Evolutionary conservation across 2,329 filamentous ascomycete genomes (phyloP), one percentile per base, ranked within the genome.

Genomic region (Penicillium digitatum): DNA sequence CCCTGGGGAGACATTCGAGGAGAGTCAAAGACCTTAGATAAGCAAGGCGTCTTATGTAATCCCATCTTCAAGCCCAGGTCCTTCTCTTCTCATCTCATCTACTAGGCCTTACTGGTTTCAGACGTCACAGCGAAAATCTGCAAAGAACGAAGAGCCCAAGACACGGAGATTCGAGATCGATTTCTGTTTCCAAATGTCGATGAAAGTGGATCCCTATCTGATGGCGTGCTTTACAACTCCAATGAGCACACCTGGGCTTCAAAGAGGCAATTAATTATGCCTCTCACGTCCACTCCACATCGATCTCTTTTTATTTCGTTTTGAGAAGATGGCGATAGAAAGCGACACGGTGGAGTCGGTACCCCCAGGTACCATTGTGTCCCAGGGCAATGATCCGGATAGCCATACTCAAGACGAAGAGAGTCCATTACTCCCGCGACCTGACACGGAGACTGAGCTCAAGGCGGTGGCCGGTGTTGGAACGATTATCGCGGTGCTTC

Each of bases 401-500:
- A 29, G 20, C 34, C 29, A 52, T 10, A 8, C 9, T 11, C 37
- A 29, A 20, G 62, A 65, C 27, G 62, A 65, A 47, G 62, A 65
- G 26, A 57, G 52, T 35, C 61, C 58, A 9, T 52, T 65, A 22
- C 52, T 65, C 9, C 26, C 54, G 31, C 47, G 12, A 7, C 24
- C 52, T 3, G 42, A 52, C 8, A 46, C 38, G 11, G 54, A 52
- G 4, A 14, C 52, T 5, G 54, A 48, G 2, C 43, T 56, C 2
- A 54, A 61, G 29, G 37, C 57, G 0, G 38, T 59, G 24, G 57
- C 55, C 1, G 61, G 62, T 9, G 60, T 69, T 20, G 54, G 56
- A 9, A 66, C 67, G 1, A 59, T 71, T 1, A 65, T 70, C 2
- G 60, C 64, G 1, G 66, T 71, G 8, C 52, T 71, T 3, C 48